These are phyloP conservation scores for Aspergillus diversus DNA, from an alignment of 495 filamentous ascomycete genomes.

Conservation along the genomic window DNA sequence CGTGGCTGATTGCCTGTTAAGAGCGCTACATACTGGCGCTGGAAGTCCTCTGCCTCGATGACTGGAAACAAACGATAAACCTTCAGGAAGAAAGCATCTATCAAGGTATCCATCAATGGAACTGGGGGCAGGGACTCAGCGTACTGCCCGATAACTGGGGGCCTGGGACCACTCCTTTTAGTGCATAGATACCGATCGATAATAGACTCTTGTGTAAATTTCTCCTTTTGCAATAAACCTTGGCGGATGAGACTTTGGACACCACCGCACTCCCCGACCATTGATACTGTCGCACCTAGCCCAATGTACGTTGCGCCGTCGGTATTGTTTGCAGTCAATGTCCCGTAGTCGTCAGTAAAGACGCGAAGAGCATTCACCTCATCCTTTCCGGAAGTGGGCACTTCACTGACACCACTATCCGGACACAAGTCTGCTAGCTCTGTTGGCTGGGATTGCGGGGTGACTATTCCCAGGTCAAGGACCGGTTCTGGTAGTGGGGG, in stretches of 20 bases:
- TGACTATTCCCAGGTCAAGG: not conserved
- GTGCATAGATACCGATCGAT: not conserved
- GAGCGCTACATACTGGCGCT: conserved; percentile 12
- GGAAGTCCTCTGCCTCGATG: conserved; percentile 14
- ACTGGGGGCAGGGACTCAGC: conserved; percentile 11
- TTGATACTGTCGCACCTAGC: not conserved
- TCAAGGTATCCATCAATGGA: conserved; percentile 14
- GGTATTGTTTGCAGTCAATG: not conserved
- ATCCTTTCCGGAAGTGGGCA: not conserved
- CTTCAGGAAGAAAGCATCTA: conserved; percentile 21
- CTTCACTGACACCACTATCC: not conserved
- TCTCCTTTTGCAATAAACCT: not conserved
- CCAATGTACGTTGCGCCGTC: conserved; percentile 4
- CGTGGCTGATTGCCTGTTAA: conserved; percentile 1
- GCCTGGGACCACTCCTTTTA: not conserved
- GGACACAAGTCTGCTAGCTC: not conserved
- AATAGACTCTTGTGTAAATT: not conserved
- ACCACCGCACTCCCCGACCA: conserved; percentile 5
- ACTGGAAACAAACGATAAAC: conserved; percentile 25
- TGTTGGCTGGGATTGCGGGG: not conserved
- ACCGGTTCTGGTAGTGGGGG: not conserved
- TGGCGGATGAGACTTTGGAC: conserved; percentile 1
- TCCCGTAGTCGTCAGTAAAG: conserved; percentile 8
- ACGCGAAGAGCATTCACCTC: not conserved
- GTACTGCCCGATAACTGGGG: not conserved